Evolutionary conservation across 2,329 filamentous ascomycete species (phyloP).

Genomic region (Sporothrix variecibatus): DNA sequence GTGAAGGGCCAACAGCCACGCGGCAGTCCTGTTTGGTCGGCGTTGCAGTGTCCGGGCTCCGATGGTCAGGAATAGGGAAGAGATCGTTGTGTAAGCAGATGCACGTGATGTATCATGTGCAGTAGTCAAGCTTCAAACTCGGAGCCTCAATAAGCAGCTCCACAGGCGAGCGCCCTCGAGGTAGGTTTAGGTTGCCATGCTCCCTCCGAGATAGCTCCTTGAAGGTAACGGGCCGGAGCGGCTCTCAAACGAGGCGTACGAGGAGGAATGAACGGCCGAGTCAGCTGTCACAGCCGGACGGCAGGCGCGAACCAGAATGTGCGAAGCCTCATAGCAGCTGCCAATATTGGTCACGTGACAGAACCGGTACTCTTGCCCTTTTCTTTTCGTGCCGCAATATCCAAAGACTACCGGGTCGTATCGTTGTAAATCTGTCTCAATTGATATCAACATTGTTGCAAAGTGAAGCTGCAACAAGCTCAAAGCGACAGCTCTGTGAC

Average conservation of each 20-base stretch:
- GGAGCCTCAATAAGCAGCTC: background rate
- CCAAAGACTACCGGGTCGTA: background rate
- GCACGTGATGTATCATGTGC: background rate
- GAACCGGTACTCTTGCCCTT: too few relatives aligned
- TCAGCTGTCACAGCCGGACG: background rate
- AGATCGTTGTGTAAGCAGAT: background rate
- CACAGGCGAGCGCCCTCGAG: background rate
- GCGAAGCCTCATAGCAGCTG: background rate
- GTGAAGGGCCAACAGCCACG: background rate
- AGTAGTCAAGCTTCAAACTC: background rate
- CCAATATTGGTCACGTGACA: background rate
- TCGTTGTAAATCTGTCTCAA: background rate
- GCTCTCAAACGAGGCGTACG: background rate
- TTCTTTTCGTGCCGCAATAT: background rate
- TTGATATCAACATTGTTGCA: background rate
- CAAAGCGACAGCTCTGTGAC: background rate
- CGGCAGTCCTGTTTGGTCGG: background rate
- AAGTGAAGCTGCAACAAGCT: background rate
- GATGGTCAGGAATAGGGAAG: background rate
- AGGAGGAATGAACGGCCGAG: background rate
- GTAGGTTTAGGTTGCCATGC: background rate
- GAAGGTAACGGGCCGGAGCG: background rate
- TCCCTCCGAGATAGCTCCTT: background rate
- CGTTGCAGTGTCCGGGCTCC: slow-evolving; percentile 4
- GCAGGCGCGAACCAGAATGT: background rate